A percentile compares a stretch with the other conserved stretches of the same genome.
These are phyloP conservation scores for Quercus rubra DNA, from an alignment of 306 rosid genomes.

Conservation along the genomic window DNA sequence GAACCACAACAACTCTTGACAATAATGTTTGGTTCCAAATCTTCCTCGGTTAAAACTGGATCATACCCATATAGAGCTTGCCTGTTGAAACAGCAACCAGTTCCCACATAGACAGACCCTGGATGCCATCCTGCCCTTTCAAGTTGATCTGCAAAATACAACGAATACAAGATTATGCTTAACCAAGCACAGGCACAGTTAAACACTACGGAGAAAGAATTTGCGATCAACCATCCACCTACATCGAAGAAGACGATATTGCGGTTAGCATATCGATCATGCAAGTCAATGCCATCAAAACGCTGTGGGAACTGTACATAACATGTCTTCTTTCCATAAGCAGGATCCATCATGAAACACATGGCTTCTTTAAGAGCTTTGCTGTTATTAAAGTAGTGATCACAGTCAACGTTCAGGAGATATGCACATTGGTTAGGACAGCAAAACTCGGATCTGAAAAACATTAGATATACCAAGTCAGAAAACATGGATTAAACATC, in stretches of 20 bases:
- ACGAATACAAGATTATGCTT: conserved; percentile 1
- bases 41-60: conserved; percentile 89
- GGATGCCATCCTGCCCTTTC: conserved; percentile 97
- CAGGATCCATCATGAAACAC: conserved; percentile 99
- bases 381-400: conserved; percentile 97
- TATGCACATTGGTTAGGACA: conserved; percentile 94
- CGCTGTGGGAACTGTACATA: conserved; percentile 99
- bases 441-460: conserved; percentile 94
- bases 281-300: conserved; percentile 94
- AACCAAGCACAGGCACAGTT: conserved; percentile 11
- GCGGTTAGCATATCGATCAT: conserved; percentile 99
- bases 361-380: conserved; percentile 98
- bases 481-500: conserved; percentile 4
- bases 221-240: conserved; percentile 24
- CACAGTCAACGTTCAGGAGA: conserved; percentile 95
- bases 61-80: conserved; percentile 97
- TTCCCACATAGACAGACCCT: conserved; percentile 99
- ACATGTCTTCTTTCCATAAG: conserved; percentile 86
- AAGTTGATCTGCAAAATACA: conserved; percentile 68
- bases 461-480: conserved; percentile 29
- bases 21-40: conserved; percentile 85
- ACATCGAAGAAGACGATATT: conserved; percentile 97
- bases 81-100: conserved; percentile 99
- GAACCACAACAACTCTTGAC: conserved; percentile 98
- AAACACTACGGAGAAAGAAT: not conserved